Evolutionary conservation across 176 grass and related monocot species (phyloP).

Genomic region (Oryza longistaminata): DNA sequence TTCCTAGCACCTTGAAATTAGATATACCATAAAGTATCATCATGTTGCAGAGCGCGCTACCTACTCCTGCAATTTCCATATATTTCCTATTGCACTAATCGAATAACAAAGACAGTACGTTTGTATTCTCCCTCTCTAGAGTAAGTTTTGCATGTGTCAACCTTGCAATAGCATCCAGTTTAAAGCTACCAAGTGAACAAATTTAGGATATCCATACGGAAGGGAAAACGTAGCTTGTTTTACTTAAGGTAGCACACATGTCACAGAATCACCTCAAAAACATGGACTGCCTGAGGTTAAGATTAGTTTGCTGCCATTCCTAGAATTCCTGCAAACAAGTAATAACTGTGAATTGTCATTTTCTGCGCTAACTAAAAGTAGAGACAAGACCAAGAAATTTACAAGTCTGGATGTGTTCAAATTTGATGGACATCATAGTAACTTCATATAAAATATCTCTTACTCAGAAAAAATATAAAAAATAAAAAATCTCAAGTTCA

Average conservation of each 20-base stretch:
- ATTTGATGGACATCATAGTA: background rate
- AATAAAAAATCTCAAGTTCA: background rate
- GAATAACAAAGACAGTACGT: background rate
- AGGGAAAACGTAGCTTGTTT: background rate
- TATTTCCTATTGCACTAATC: background rate
- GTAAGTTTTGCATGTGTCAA: background rate
- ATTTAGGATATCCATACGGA: background rate
- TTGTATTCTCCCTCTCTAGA: background rate
- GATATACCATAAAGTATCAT: background rate
- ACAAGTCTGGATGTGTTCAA: background rate
- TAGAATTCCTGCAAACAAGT: background rate
- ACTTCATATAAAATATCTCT: background rate
- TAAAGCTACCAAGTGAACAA: background rate
- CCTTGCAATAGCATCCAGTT: background rate
- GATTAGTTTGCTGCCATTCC: background rate
- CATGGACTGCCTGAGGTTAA: background rate
- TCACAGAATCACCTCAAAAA: background rate
- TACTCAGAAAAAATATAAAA: no score
- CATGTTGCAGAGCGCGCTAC: background rate
- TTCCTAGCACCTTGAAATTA: background rate
- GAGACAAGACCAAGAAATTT: background rate
- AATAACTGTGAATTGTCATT: background rate
- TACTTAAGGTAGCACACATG: conserved; percentile 9
- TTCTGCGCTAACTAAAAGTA: background rate
- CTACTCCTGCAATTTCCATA: background rate